A percentile compares a stretch with the other conserved stretches of the same genome.
These are phyloP conservation scores for Marasmius oreades DNA, from an alignment of 1,284 basidiomycete genomes.

Conservation along the genomic window DNA sequence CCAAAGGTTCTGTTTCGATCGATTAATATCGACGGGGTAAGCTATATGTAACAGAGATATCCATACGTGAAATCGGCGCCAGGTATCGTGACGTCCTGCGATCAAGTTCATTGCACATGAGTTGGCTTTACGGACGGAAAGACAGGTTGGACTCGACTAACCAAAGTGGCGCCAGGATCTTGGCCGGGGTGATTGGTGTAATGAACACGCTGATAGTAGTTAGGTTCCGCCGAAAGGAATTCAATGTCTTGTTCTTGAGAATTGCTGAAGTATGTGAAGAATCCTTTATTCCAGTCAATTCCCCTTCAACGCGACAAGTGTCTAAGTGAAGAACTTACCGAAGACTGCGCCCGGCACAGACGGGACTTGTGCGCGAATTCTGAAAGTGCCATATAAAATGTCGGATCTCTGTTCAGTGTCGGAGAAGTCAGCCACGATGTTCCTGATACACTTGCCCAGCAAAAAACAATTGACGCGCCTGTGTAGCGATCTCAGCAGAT, in stretches of 20 bases:
- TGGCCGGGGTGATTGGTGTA: constrained; percentile 5
- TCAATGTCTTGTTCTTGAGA: constrained; percentile 20
- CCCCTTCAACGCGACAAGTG: background rate
- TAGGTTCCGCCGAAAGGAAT: constrained; percentile 15
- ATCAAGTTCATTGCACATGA: too few species aligned
- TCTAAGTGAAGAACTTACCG: constrained; percentile 6
- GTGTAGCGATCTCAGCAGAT: constrained; percentile 17
- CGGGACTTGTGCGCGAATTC: constrained; percentile 17
- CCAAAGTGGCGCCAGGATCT: background rate
- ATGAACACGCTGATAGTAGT: constrained; percentile 15
- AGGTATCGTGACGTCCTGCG: constrained; percentile 10
- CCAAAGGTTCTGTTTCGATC: constrained; percentile 15
- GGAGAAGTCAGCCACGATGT: too few species aligned
- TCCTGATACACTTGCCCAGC: too few species aligned
- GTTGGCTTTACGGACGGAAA: background rate
- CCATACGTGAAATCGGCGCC: constrained; percentile 19
- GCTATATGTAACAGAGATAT: background rate
- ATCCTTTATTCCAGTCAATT: constrained; percentile 8
- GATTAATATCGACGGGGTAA: too few species aligned
- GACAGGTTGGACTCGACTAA: background rate
- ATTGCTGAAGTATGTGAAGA: constrained; percentile 15
- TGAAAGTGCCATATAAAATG: constrained; percentile 16
- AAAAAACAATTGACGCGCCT: background rate
- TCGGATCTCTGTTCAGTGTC: constrained; percentile 10
- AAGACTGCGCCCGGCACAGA: constrained; percentile 18